A percentile compares a stretch with the other conserved stretches of the same genome.
Conservation (phyloP, 2,329 filamentous ascomycete species). For the Periconia digitata region DNA sequence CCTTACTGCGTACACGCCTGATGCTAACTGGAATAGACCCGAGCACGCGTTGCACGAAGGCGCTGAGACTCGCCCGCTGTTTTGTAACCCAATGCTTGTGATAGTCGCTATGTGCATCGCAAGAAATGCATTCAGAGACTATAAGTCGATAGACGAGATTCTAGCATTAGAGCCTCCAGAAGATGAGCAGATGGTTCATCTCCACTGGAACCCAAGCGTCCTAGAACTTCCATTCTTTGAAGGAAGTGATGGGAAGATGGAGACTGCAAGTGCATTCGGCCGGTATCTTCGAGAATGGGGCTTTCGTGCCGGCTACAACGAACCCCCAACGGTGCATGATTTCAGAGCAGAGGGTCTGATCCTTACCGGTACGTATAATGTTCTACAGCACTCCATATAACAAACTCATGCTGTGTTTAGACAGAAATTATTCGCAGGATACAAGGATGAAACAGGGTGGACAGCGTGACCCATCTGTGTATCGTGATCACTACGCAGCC, state of each 20-base stretch:
- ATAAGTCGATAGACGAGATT: slow-evolving; percentile 11
- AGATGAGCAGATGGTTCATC: slow-evolving; percentile 9
- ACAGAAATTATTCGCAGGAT: slow-evolving; percentile 13
- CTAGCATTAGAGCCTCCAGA: slow-evolving; percentile 11
- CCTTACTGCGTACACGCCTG: slow-evolving; percentile 8
- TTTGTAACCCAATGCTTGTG: slow-evolving; percentile 13
- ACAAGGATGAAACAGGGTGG: slow-evolving; percentile 11
- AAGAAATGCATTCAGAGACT: slow-evolving; percentile 12
- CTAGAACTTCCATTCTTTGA: slow-evolving; percentile 5
- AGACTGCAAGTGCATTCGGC: slow-evolving; percentile 5
- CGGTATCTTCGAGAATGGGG: slow-evolving; percentile 9
- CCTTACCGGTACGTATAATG: slow-evolving; percentile 11
- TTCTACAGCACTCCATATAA: slow-evolving; percentile 12
- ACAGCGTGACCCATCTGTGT: slow-evolving; percentile 9
- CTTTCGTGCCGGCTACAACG: slow-evolving; percentile 10
- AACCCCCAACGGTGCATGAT: slow-evolving; percentile 10
- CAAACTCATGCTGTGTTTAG: slow-evolving; percentile 10
- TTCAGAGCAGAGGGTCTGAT: slow-evolving; percentile 9
- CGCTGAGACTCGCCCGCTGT: slow-evolving; percentile 10
- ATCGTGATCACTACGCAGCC: slow-evolving; percentile 10
- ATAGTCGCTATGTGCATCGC: slow-evolving; percentile 9
- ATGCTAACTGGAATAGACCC: slow-evolving; percentile 12
- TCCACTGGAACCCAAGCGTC: slow-evolving; percentile 9
- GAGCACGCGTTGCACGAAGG: slow-evolving; percentile 12
- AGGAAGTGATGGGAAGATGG: slow-evolving; percentile 9